A percentile compares a stretch with the other conserved stretches of the same genome.
Evolutionary conservation across 306 rosid species (phyloP).

Genomic region (Acacia crassicarpa): DNA sequence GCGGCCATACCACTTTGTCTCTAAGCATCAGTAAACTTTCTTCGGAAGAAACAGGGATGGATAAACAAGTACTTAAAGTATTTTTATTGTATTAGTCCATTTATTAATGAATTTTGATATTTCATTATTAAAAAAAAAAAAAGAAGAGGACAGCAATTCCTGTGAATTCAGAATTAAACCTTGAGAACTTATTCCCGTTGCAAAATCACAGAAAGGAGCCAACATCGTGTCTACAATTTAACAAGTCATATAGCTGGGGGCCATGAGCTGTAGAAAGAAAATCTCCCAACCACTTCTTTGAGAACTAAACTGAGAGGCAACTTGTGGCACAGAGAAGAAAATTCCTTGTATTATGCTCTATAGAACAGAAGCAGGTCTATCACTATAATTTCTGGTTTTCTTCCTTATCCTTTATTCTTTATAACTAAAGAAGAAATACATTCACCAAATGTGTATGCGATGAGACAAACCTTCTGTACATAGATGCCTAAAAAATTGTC

Average conservation of each 20-base stretch:
- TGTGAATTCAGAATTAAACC: neutral
- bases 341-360: neutral
- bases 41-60: neutral
- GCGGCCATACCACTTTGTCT: neutral
- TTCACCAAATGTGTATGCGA: neutral
- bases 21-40: neutral
- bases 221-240: neutral
- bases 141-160: neutral
- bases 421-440: slow-evolving; percentile 10
- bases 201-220: neutral
- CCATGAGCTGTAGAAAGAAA: neutral
- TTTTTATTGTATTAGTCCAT: too few species aligned
- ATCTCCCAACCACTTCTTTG: neutral
- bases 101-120: too few species aligned
- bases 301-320: neutral
- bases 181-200: neutral
- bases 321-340: slow-evolving; percentile 11
- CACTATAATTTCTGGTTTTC: neutral
- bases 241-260: too few species aligned
- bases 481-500: slow-evolving; percentile 21
- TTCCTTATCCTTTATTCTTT: slow-evolving; percentile 6
- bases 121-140: too few species aligned
- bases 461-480: slow-evolving; percentile 31
- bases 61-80: too few species aligned
- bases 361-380: slow-evolving; percentile 25